Conservation (phyloP, 1,139 yeast genomes). For the Lodderomyces elongisporus region DNA sequence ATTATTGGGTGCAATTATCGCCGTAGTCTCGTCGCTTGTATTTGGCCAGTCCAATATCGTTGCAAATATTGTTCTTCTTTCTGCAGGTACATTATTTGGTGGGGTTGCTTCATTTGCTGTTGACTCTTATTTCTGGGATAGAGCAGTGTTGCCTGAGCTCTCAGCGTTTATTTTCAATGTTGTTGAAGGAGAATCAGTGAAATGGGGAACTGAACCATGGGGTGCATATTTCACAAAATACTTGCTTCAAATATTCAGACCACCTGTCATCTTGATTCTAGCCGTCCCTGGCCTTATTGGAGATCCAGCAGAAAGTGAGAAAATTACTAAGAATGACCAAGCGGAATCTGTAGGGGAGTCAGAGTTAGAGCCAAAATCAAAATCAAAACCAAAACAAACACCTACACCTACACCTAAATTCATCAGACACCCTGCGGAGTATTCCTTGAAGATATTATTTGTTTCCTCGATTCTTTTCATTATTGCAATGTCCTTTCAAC, state of each 20-base stretch:
- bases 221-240: conserved; percentile 54
- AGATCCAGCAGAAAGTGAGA: conserved; percentile 33
- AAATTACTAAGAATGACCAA: too few species aligned
- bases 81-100: conserved; percentile 57
- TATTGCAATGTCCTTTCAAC: conserved; percentile 66
- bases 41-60: conserved; percentile 43
- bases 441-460: conserved; percentile 31
- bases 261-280: conserved; percentile 56
- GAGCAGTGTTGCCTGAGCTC: conserved; percentile 61
- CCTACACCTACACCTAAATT: conserved; percentile 20
- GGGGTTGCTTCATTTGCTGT: conserved; percentile 41
- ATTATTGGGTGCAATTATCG: conserved; percentile 45
- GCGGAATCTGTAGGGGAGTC: conserved; percentile 6
- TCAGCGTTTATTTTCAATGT: conserved; percentile 71
- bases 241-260: conserved; percentile 49
- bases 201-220: conserved; percentile 86
- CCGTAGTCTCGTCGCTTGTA: conserved; percentile 37
- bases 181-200: conserved; percentile 59
- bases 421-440: conserved; percentile 30
- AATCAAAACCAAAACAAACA: too few species aligned
- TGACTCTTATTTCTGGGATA: conserved; percentile 78
- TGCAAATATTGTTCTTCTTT: conserved; percentile 27
- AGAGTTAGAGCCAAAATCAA: too few species aligned
- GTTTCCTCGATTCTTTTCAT: conserved; percentile 51
- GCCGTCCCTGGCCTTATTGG: conserved; percentile 35